Conservation (phyloP, 306 rosid genomes). For the Inga leiocalycina region DNA sequence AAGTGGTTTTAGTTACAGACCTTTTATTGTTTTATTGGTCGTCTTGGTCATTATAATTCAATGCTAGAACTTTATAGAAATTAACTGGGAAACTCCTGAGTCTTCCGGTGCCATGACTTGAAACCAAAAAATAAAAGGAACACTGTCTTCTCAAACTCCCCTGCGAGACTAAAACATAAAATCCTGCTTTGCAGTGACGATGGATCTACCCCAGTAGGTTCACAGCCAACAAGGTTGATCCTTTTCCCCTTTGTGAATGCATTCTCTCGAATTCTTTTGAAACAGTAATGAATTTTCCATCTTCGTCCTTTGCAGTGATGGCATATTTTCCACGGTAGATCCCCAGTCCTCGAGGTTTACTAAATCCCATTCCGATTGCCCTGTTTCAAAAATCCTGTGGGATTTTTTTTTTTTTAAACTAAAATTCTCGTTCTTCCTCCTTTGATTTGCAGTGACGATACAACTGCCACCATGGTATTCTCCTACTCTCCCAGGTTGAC, state of each 20-base stretch:
- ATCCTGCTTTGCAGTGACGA: slow-evolving; percentile 8
- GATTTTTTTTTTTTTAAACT: slow-evolving; percentile 21
- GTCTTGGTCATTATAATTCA: slow-evolving; percentile 7
- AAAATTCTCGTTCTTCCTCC: slow-evolving; percentile 38
- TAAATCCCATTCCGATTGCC: slow-evolving; percentile 30
- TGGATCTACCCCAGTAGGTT: neutral
- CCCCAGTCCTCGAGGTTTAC: slow-evolving; percentile 56
- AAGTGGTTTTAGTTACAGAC: slow-evolving; percentile 8
- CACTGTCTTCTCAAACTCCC: slow-evolving; percentile 31
- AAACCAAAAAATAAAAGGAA: neutral
- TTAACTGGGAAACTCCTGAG: neutral
- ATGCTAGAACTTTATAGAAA: slow-evolving; percentile 9
- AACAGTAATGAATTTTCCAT: neutral
- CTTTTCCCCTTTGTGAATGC: neutral
- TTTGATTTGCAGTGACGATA: slow-evolving; percentile 55
- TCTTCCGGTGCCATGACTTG: slow-evolving; percentile 25
- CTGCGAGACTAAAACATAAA: slow-evolving; percentile 42
- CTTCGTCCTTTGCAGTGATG: slow-evolving; percentile 54
- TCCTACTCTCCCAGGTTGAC: slow-evolving; percentile 53
- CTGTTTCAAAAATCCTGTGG: slow-evolving; percentile 37
- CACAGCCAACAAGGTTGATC: slow-evolving; percentile 16
- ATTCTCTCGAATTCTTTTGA: slow-evolving; percentile 2
- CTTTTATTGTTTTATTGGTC: slow-evolving; percentile 13
- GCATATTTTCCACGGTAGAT: slow-evolving; percentile 43
- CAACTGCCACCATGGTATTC: slow-evolving; percentile 44